These are phyloP conservation scores for Quercus suber DNA, from an alignment of 306 rosid genomes.

Conservation along the genomic window DNA sequence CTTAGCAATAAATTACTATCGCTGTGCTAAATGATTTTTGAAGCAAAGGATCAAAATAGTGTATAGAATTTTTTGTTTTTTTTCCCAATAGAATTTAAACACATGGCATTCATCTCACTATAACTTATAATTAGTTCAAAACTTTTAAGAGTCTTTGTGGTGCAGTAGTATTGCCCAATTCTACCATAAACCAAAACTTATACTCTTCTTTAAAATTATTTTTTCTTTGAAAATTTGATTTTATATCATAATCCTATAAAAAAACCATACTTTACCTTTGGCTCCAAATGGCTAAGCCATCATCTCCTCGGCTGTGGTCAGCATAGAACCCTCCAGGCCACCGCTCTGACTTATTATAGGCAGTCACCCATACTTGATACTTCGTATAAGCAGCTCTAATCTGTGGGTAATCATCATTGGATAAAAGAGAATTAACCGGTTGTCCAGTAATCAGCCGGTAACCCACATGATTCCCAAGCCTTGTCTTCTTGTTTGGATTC, in stretches of 20 bases:
- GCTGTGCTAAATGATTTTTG: no score
- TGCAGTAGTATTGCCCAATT: no score
- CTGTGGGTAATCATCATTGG: slow-evolving; percentile 71
- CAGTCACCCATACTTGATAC: slow-evolving; percentile 75
- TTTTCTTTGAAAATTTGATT: neutral
- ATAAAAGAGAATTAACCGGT: slow-evolving; percentile 51
- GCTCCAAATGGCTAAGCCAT: slow-evolving; percentile 82
- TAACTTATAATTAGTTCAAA: no score
- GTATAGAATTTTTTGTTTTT: no score
- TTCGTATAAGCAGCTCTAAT: slow-evolving; percentile 67
- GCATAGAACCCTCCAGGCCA: slow-evolving; percentile 84
- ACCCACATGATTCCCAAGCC: slow-evolving; percentile 66
- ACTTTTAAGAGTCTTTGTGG: no score
- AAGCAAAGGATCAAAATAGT: no score
- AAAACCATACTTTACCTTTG: slow-evolving; percentile 36
- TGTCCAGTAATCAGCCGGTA: slow-evolving; percentile 65
- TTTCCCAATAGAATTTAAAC: no score
- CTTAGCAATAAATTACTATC: no score
- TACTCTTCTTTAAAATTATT: no score
- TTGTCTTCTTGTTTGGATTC: slow-evolving; percentile 61
- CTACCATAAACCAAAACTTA: no score
- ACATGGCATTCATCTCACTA: no score
- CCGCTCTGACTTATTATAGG: slow-evolving; percentile 72
- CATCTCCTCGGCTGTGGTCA: slow-evolving; percentile 79
- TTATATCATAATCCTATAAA: no score